Evolutionary conservation across 148 eudicot species (phyloP).

Genomic region (Rhododendron simsii): DNA sequence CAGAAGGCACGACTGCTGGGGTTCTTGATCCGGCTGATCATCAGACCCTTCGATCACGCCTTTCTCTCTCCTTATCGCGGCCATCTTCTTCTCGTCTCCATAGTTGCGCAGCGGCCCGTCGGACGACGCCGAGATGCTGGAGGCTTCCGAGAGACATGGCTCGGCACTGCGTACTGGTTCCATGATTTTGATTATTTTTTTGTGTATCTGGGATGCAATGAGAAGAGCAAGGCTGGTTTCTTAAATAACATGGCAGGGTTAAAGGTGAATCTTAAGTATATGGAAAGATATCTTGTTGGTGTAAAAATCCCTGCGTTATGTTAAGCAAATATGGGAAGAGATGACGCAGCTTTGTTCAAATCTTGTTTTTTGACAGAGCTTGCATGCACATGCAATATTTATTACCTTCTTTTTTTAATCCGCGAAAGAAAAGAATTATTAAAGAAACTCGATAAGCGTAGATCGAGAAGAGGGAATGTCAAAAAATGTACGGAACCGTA

Average conservation of each 20-base stretch:
- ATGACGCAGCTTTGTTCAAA: background rate
- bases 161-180: background rate
- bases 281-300: constrained; percentile 4
- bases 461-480: background rate
- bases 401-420: background rate
- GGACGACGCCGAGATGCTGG: background rate
- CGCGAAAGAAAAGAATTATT: no score
- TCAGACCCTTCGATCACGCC: background rate
- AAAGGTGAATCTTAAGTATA: background rate
- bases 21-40: background rate
- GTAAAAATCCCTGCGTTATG: background rate
- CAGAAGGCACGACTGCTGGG: background rate
- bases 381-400: background rate
- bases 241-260: background rate
- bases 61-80: background rate
- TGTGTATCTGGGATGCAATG: background rate
- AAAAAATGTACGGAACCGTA: background rate
- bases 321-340: background rate
- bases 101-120: background rate
- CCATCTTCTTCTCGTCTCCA: background rate
- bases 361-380: background rate
- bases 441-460: background rate
- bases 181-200: background rate
- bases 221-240: background rate
- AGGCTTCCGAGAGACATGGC: background rate